Percentiles rank a stretch among this genome's conserved stretches.
Evolutionary conservation across 2,329 filamentous ascomycete species (phyloP).

Genomic region (Bipolaris sorokiniana): DNA sequence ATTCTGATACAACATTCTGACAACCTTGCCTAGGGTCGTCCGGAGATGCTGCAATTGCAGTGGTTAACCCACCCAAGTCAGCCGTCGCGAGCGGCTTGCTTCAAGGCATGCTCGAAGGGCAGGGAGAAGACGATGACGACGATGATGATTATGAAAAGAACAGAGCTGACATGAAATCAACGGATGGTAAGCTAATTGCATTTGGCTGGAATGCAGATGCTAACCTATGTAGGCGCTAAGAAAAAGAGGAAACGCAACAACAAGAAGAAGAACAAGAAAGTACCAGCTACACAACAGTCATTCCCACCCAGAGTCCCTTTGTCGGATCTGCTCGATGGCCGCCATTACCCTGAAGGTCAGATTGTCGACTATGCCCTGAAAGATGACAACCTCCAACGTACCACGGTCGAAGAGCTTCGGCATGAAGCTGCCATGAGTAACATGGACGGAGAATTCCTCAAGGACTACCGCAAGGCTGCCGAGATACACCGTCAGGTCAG

Average conservation of each 20-base stretch:
- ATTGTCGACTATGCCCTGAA: slow-evolving; percentile 69
- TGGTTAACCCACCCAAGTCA: slow-evolving; percentile 44
- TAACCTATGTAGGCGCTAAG: slow-evolving; percentile 61
- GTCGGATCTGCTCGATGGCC: slow-evolving; percentile 71
- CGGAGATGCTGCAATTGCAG: slow-evolving; percentile 28
- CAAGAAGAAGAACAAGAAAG: slow-evolving; percentile 74
- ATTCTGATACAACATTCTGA: slow-evolving; percentile 22
- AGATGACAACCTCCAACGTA: slow-evolving; percentile 76
- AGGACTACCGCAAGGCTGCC: slow-evolving; percentile 82
- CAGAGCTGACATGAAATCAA: slow-evolving; percentile 40
- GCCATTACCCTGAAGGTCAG: slow-evolving; percentile 75
- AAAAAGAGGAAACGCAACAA: slow-evolving; percentile 75
- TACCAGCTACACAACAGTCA: slow-evolving; percentile 64
- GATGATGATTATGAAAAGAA: slow-evolving; percentile 43
- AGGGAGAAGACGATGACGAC: slow-evolving; percentile 56
- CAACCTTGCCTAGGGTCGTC: slow-evolving; percentile 33
- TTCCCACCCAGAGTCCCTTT: slow-evolving; percentile 74
- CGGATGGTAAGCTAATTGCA: slow-evolving; percentile 22
- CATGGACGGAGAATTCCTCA: slow-evolving; percentile 75
- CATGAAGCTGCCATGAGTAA: slow-evolving; percentile 68
- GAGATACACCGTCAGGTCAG: slow-evolving; percentile 86
- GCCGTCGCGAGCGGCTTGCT: slow-evolving; percentile 46
- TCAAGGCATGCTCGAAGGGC: slow-evolving; percentile 50
- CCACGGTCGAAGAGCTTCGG: slow-evolving; percentile 80
- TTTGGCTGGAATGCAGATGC: background rate